Evolutionary conservation across 495 filamentous ascomycete species (phyloP).

Genomic region (Aspergillus kassunensis): DNA sequence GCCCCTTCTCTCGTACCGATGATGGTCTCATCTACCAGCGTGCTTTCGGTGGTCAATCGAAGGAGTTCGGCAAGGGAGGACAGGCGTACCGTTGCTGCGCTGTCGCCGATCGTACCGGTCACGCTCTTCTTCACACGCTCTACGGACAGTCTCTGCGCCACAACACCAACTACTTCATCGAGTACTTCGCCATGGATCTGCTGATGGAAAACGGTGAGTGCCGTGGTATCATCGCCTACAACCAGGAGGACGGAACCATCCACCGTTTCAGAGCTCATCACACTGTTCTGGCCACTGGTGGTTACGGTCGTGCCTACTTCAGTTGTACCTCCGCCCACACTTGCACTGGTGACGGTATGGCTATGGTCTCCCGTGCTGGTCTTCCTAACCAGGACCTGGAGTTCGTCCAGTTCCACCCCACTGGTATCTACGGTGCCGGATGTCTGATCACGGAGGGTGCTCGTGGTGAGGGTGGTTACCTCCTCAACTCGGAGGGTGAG

Average conservation of each 20-base stretch:
- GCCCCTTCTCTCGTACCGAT: slow-evolving; percentile 95
- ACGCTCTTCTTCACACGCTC: slow-evolving; percentile 93
- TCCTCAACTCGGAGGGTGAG: slow-evolving; percentile 94
- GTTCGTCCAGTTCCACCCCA: slow-evolving; percentile 99
- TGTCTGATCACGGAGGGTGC: slow-evolving; percentile 98
- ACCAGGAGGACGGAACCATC: slow-evolving; percentile 96
- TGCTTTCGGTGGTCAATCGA: slow-evolving; percentile 95
- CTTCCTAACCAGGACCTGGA: slow-evolving; percentile 98
- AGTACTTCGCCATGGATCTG: slow-evolving; percentile 94
- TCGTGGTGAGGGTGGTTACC: slow-evolving; percentile 96
- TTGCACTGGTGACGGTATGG: slow-evolving; percentile 97
- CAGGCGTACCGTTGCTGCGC: slow-evolving; percentile 96
- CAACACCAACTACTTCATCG: slow-evolving; percentile 99
- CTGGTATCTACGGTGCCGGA: slow-evolving; percentile 97
- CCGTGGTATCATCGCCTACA: slow-evolving; percentile 93
- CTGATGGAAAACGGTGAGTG: slow-evolving; percentile 96
- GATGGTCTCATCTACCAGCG: slow-evolving; percentile 98
- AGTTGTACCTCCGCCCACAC: slow-evolving; percentile 96
- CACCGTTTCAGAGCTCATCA: slow-evolving; percentile 94
- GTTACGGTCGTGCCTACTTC: slow-evolving; percentile 97
- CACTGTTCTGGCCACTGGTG: slow-evolving; percentile 93
- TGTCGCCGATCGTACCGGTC: slow-evolving; percentile 91
- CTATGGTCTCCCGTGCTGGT: slow-evolving; percentile 96
- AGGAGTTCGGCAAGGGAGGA: slow-evolving; percentile 91
- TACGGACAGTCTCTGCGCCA: slow-evolving; percentile 96